These are phyloP conservation scores for Tetrastigma voinierianum DNA, from an alignment of 164 flowering plant species.

Conservation along the genomic window DNA sequence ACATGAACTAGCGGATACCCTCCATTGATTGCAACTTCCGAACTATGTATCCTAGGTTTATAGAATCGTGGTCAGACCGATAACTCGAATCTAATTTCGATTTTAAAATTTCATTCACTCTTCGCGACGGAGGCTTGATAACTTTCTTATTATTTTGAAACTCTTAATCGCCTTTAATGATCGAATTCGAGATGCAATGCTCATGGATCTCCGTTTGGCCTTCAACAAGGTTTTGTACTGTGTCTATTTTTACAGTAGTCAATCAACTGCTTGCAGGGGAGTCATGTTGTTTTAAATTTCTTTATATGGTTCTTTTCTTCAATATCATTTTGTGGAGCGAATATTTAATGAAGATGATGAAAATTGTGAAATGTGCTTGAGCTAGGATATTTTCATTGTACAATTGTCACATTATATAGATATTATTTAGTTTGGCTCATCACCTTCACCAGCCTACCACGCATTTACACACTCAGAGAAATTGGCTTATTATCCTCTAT, in stretches of 20 bases:
- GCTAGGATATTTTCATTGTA: too few relatives aligned
- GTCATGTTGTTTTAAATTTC: background rate
- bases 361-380: too few relatives aligned
- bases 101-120: background rate
- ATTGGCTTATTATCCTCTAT: too few relatives aligned
- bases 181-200: conserved; percentile 92
- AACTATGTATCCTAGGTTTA: too few relatives aligned
- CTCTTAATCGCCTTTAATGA: conserved; percentile 76
- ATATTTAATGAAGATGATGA: too few relatives aligned
- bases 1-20: too few relatives aligned
- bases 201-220: conserved; percentile 97
- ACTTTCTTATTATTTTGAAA: background rate
- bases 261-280: background rate
- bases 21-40: too few relatives aligned
- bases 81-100: background rate
- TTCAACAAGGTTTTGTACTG: conserved; percentile 89
- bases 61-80: too few relatives aligned
- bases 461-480: too few relatives aligned
- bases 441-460: too few relatives aligned
- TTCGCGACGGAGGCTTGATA: background rate
- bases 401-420: too few relatives aligned
- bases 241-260: conserved; percentile 77
- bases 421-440: too few relatives aligned
- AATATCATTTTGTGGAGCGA: background rate
- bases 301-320: background rate